Percentiles rank a stretch among this genome's conserved stretches.
These are phyloP conservation scores for Ogataea populi-albae DNA, from an alignment of 805 yeast species.

Conservation along the genomic window DNA sequence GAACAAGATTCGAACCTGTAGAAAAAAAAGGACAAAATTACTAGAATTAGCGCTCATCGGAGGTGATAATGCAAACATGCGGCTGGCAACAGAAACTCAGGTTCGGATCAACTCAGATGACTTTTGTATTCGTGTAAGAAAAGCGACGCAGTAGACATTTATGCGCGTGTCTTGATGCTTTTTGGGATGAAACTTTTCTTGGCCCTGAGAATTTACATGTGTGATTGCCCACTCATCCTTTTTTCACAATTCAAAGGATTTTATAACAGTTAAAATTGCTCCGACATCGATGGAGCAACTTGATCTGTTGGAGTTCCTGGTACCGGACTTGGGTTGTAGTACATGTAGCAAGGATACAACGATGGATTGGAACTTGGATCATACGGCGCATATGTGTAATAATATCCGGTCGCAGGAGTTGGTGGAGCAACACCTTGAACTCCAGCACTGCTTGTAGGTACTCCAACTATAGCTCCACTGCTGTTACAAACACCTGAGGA, in stretches of 20 bases:
- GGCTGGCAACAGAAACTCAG: not conserved
- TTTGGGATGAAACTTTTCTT: too few species aligned
- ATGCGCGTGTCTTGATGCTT: too few species aligned
- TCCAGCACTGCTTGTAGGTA: slow-evolving; percentile 13
- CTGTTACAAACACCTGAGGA: slow-evolving; percentile 12
- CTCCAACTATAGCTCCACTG: slow-evolving; percentile 13
- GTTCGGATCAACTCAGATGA: too few species aligned
- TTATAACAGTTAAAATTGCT: too few species aligned
- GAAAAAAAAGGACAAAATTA: not conserved
- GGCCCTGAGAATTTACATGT: too few species aligned
- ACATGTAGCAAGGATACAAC: slow-evolving; percentile 32
- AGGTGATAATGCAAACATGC: slow-evolving; percentile 1
- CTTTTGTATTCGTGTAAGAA: too few species aligned
- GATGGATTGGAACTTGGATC: slow-evolving; percentile 23
- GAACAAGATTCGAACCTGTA: not conserved
- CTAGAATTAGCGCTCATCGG: not conserved
- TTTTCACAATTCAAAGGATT: too few species aligned
- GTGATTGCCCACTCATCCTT: too few species aligned
- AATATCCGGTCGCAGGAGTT: slow-evolving; percentile 23
- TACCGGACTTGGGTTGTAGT: slow-evolving; percentile 27
- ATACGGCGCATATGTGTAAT: slow-evolving; percentile 29
- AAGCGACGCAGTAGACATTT: too few species aligned
- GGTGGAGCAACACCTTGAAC: slow-evolving; percentile 19
- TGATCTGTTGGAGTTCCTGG: slow-evolving; percentile 21
- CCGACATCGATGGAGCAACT: slow-evolving; percentile 14